Evolutionary conservation across 2,329 filamentous ascomycete species (phyloP), one percentile per base, ranked within the genome.

Genomic region (Orbilia blumenaviensis): DNA sequence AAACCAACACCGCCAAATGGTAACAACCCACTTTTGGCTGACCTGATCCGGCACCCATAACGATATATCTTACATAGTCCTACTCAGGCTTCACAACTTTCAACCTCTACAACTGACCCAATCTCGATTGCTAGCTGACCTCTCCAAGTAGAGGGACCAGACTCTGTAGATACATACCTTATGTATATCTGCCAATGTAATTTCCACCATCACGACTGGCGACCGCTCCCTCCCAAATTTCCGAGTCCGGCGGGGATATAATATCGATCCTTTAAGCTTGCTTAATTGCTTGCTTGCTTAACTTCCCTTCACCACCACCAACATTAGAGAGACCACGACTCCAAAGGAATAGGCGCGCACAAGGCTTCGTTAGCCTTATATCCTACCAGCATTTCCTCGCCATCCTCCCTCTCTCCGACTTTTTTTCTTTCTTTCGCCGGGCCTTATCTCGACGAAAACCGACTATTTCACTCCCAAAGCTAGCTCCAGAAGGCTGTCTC

Each of bases 171-270:
- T 48, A 42, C 18, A 27, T 54, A n/a, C 48, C 48, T 34, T 32
- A 56, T 36, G 52, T 25, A 38, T 56, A 38, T 32, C 29, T 16
- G 52, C 60, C 38, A 32, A 27, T 63, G 60, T 25, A 63, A 63
- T 46, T 34, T 46, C 60, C 38, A 46, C 60, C 21, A 44, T 27
- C 18, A 12, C 18, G 16, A 27, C 23, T 23, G 34, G 7, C n/a
- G 12, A 21, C 8, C n/a, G 36, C 34, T 38, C 18, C 38, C 50
- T 32, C 29, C 25, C 63, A 67, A 67, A 58, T 67, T 58, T 67
- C 63, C 63, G 63, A 36, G 63, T 8, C 54, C 18, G 63, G 63
- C 63, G 63, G 63, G 63, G 63, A 48, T 42, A 56, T 36, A 41
- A 66, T 62, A 38, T 62, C 48, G 29, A 54, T 54, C 29, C 48